Evolutionary conservation across 2,329 filamentous ascomycete genomes (phyloP).

Genomic region (Arthrobotrys pseudoclavata): DNA sequence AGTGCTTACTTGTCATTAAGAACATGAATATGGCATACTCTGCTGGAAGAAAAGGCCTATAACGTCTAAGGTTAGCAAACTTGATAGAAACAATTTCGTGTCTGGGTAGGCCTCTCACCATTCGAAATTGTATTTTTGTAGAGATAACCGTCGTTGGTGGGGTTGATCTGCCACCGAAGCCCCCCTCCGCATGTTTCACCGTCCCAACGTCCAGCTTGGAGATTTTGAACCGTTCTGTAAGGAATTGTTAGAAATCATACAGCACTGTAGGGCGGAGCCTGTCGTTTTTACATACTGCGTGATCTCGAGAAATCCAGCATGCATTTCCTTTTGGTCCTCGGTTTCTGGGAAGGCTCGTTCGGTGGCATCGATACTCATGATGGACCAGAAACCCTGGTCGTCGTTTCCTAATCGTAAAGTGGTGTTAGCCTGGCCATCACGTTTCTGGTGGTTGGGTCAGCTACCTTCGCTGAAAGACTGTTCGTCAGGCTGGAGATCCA

Average conservation of each 20-base stretch:
- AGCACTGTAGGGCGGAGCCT: slow-evolving; percentile 69
- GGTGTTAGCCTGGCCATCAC: slow-evolving; percentile 25
- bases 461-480: slow-evolving; percentile 48
- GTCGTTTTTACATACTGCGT: slow-evolving; percentile 34
- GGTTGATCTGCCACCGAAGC: slow-evolving; percentile 86
- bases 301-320: slow-evolving; percentile 50
- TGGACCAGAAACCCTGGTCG: slow-evolving; percentile 79
- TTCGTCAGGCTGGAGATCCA: slow-evolving; percentile 60
- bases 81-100: not conserved
- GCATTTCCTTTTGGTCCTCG: slow-evolving; percentile 66
- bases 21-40: slow-evolving; percentile 14
- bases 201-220: slow-evolving; percentile 81
- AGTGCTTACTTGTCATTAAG: not conserved
- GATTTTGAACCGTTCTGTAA: slow-evolving; percentile 84
- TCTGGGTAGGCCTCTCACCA: slow-evolving; percentile 66
- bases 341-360: slow-evolving; percentile 73
- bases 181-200: slow-evolving; percentile 77
- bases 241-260: slow-evolving; percentile 76
- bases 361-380: slow-evolving; percentile 77
- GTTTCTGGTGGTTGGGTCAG: not conserved
- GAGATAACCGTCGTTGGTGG: slow-evolving; percentile 77
- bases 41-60: slow-evolving; percentile 61
- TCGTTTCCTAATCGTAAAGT: slow-evolving; percentile 73
- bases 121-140: slow-evolving; percentile 74
- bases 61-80: slow-evolving; percentile 64